A percentile compares a stretch with the other conserved stretches of the same genome.
Conservation (phyloP, 768 basidiomycete genomes). For the Piloderma croceum region DNA sequence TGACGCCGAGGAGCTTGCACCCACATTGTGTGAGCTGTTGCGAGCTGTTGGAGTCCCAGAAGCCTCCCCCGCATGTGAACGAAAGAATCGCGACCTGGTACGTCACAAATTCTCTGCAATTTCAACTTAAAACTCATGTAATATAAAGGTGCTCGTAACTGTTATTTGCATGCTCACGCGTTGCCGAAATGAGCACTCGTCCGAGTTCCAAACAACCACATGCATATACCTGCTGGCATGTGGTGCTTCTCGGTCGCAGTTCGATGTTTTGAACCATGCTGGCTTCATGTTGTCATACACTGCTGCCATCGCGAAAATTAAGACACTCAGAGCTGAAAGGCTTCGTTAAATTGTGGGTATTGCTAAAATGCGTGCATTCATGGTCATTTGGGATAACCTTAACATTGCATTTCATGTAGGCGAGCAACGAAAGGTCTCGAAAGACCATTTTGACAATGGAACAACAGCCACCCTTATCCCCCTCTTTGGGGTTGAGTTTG, state of each 20-base stretch:
- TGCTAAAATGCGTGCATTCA: not conserved
- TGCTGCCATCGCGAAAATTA: conserved; percentile 16
- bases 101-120: not conserved
- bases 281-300: conserved; percentile 21
- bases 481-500: conserved; percentile 11
- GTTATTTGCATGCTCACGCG: conserved; percentile 17
- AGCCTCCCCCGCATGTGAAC: not conserved
- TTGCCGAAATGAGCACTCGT: conserved; percentile 16
- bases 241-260: conserved; percentile 16
- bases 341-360: conserved; percentile 2
- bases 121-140: not conserved
- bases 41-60: not conserved
- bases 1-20: conserved; percentile 1
- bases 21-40: conserved; percentile 3
- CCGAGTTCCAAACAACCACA: conserved; percentile 18
- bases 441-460: conserved; percentile 26
- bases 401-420: conserved; percentile 23
- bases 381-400: conserved; percentile 26
- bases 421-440: conserved; percentile 18
- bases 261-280: conserved; percentile 24
- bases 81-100: not conserved
- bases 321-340: conserved; percentile 14
- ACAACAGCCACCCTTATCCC: conserved; percentile 24
- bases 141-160: conserved; percentile 4
- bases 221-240: conserved; percentile 21